Evolutionary conservation across 164 flowering plant species (phyloP).

Genomic region (Kalanchoe fedtschenkoi): DNA sequence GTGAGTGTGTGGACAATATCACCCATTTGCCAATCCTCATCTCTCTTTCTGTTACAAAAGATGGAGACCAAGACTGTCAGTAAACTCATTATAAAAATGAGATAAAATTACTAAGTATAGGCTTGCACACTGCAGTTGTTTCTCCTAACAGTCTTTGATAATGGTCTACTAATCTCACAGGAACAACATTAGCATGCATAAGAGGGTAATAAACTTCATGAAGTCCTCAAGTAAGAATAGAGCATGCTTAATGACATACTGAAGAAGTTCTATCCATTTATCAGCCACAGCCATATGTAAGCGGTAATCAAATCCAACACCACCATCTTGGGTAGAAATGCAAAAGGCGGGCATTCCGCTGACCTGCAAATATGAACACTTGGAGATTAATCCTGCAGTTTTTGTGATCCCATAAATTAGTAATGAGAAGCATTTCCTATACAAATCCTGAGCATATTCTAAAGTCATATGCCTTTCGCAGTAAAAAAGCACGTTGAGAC

Average conservation of each 20-base stretch:
- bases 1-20: constrained; percentile 82
- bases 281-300: constrained; percentile 98
- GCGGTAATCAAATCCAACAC: constrained; percentile 96
- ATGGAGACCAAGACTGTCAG: background rate
- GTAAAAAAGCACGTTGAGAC: background rate
- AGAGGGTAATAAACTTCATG: background rate
- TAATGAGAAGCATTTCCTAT: background rate
- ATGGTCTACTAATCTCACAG: background rate
- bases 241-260: constrained; percentile 36
- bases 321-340: constrained; percentile 86
- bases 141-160: background rate
- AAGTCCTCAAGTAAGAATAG: background rate
- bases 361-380: constrained; percentile 35
- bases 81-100: background rate
- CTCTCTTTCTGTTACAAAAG: constrained; percentile 51
- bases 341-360: constrained; percentile 99
- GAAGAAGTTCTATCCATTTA: constrained; percentile 92
- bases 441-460: no score
- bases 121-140: background rate
- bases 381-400: background rate
- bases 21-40: constrained; percentile 94
- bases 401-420: background rate
- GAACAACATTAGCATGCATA: background rate
- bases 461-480: no score
- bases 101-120: background rate